Evolutionary conservation across 1,284 basidiomycete species (phyloP), one percentile per base, ranked within the genome.

Genomic region (Cryptococcus sp.): DNA sequence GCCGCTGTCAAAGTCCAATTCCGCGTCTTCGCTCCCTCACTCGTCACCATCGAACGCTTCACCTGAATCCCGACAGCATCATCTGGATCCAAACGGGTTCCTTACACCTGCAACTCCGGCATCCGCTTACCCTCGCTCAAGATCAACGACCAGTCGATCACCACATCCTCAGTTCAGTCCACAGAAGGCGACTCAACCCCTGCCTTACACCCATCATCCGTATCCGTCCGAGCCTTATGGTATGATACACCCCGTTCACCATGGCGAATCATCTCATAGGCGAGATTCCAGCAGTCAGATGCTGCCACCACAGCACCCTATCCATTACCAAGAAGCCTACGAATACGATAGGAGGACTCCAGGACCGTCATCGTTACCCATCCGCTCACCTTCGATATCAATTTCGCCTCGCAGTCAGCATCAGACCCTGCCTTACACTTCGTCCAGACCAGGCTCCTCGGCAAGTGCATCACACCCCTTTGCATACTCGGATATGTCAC

Each of bases 371-470:
- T 37, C 50, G 23, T 38, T 70, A 17, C 66, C 65, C 1, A 51
- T 69, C 5, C 62, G 70, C 17, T 76, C 74, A 2, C 73, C 72
- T 5, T 72, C 69, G 10, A 61, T 71, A 7, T 74, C 73, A 3
- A 62, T 74, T 15, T 77, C 75, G 2, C 75, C 74, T 10, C 65
- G 67, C 16, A 62, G 61, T 17, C 62, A 65, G 26, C 55, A 65
- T 54, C 57, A 63, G 4, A 38, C 58, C 4, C 62, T 70, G 8
- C 61, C 68, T 19, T 56, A 57, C 26, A 47, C 63, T 11, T 47
- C 54, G 7, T 74, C 72, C 5, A 63, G 73, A 13, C 73, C 70
- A 1, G 59, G 63, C 3, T 73, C 69, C 2, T 60, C 72, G 5
- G 55, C 65, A 1, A 63, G 61, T 19, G 53, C 59, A 3, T 58